A percentile compares a stretch with the other conserved stretches of the same genome.
phyloP scores from a whole-genome alignment of 176 grass and related monocot genomes.

The Rhipidocladum racemiflorum region DNA sequence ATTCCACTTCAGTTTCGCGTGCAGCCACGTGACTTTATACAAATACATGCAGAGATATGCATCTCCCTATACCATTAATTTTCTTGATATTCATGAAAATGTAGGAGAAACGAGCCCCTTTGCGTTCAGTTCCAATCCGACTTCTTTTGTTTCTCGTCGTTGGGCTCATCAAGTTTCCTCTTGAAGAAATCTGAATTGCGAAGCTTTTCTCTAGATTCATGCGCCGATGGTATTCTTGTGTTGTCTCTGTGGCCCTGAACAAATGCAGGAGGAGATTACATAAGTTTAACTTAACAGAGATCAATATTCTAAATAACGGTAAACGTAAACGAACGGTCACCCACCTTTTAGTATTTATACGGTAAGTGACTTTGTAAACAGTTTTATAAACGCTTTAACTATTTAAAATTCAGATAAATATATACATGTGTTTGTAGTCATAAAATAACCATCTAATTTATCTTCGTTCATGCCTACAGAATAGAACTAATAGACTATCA shows the following conservation, averaged over 20 bases:
- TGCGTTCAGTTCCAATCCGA: slow-evolving; percentile 41
- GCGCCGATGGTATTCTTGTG: slow-evolving; percentile 62
- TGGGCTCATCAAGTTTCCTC: slow-evolving; percentile 37
- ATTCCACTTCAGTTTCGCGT: not conserved
- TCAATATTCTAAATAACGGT: too few species aligned
- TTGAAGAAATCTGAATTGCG: slow-evolving; percentile 65
- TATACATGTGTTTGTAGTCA: too few species aligned
- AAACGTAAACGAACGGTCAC: too few species aligned
- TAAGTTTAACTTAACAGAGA: not conserved
- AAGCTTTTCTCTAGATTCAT: slow-evolving; percentile 73
- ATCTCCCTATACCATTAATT: not conserved
- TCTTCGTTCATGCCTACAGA: too few species aligned
- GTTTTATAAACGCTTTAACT: too few species aligned
- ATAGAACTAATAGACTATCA: too few species aligned
- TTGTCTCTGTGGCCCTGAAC: slow-evolving; percentile 37
- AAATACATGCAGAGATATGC: not conserved
- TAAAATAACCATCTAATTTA: too few species aligned
- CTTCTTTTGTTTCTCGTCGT: slow-evolving; percentile 39
- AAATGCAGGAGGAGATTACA: slow-evolving; percentile 2
- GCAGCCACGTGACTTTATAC: not conserved
- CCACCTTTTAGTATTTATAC: too few species aligned
- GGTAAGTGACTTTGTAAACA: too few species aligned
- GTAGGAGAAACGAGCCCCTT: not conserved
- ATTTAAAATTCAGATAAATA: too few species aligned
- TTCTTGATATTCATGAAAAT: not conserved